Percentiles rank a stretch among this genome's conserved stretches.
Evolutionary conservation across 257 asterid species (phyloP).

Genomic region (Schizonepeta tenuifolia): DNA sequence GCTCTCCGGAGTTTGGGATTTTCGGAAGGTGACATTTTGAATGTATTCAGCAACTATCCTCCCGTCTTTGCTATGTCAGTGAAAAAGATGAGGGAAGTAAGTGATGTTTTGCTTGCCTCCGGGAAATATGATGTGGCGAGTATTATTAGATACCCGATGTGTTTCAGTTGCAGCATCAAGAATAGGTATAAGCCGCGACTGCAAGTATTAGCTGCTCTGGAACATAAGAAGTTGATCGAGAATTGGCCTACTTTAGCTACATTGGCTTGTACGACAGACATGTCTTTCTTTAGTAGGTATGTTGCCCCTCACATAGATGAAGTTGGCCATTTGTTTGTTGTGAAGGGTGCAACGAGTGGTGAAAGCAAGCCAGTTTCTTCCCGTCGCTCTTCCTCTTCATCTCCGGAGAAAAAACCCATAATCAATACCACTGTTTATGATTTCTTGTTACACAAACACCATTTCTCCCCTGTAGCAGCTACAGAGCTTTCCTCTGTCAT

Average conservation of each 20-base stretch:
- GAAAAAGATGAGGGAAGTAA: constrained; percentile 32
- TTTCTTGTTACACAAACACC: constrained; percentile 27
- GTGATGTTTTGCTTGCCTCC: constrained; percentile 31
- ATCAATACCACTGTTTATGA: constrained; percentile 8
- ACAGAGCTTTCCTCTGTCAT: constrained; percentile 27
- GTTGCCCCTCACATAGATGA: constrained; percentile 34
- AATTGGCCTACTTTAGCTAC: constrained; percentile 32
- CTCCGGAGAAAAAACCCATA: constrained; percentile 8
- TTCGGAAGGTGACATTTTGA: constrained; percentile 31
- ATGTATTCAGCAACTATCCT: constrained; percentile 21
- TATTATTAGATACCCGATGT: constrained; percentile 18
- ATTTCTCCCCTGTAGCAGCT: constrained; percentile 37
- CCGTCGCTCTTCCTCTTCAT: constrained; percentile 20
- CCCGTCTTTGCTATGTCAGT: not conserved
- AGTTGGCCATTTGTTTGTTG: constrained; percentile 31
- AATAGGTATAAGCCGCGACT: constrained; percentile 34
- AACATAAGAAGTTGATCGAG: constrained; percentile 26
- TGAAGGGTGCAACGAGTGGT: not conserved
- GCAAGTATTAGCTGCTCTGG: constrained; percentile 33
- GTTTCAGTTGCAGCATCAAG: constrained; percentile 29
- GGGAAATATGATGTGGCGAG: constrained; percentile 31
- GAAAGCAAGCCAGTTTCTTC: not conserved
- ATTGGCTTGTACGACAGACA: not conserved
- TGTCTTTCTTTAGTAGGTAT: constrained; percentile 17
- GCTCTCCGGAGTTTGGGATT: constrained; percentile 35